Evolutionary conservation across 108 stramenopile genomes (phyloP).

Genomic region (Conticribra guillardii): DNA sequence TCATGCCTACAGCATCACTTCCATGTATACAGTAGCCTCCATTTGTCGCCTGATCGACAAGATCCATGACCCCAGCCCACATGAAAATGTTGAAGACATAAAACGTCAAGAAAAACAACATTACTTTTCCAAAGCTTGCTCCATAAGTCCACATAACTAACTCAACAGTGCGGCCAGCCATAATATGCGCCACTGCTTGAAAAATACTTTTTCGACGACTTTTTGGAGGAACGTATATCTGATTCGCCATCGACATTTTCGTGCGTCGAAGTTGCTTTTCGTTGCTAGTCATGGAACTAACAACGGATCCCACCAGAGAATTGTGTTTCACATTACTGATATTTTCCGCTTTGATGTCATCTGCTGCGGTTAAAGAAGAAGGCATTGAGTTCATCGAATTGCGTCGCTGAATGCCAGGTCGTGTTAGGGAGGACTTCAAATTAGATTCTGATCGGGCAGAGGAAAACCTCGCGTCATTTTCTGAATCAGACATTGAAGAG

Average conservation of each 20-base stretch:
- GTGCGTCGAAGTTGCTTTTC: background rate
- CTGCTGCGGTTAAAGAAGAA: background rate
- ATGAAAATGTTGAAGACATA: slow-evolving; percentile 30
- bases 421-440: background rate
- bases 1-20: background rate
- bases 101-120: slow-evolving; percentile 28
- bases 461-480: background rate
- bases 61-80: slow-evolving; percentile 18
- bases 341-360: no score
- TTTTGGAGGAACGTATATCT: slow-evolving; percentile 12
- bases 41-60: background rate
- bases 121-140: slow-evolving; percentile 20
- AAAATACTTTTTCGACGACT: slow-evolving; percentile 11
- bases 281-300: background rate
- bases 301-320: background rate
- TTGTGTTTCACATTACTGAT: no score
- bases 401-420: background rate
- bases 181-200: slow-evolving; percentile 3
- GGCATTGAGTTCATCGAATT: background rate
- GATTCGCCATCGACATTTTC: slow-evolving; percentile 6
- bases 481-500: background rate
- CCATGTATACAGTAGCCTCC: slow-evolving; percentile 19
- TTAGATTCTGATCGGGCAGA: no score
- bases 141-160: slow-evolving; percentile 21
- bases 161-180: slow-evolving; percentile 20